Evolutionary conservation across 2,329 filamentous ascomycete species (phyloP).

Genomic region (Gnomoniopsis smithogilvyi): DNA sequence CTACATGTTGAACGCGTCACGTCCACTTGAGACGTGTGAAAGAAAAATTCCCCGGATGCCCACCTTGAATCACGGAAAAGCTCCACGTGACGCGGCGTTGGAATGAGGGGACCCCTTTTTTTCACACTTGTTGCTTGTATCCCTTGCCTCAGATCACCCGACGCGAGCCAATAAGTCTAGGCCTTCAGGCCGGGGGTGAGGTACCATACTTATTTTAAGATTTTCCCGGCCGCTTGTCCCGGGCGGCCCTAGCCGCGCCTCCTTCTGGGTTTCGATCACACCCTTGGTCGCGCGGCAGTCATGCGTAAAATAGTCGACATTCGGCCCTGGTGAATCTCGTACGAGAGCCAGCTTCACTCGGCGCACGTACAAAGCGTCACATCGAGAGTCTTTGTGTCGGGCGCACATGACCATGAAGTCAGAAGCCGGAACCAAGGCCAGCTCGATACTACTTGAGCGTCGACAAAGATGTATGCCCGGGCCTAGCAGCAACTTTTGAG

Average conservation of each 20-base stretch:
- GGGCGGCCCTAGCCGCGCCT: conserved; percentile 3
- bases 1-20: not conserved
- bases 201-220: not conserved
- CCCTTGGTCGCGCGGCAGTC: not conserved
- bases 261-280: not conserved
- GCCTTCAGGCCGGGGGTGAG: not conserved
- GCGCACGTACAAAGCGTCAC: not conserved
- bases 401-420: no score
- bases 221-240: not conserved
- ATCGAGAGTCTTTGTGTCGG: no score
- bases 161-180: not conserved
- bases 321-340: not conserved
- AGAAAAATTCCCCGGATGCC: not conserved
- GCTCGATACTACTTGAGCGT: no score
- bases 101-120: not conserved
- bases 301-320: not conserved
- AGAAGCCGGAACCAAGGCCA: no score
- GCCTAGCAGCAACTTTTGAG: no score
- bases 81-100: not conserved
- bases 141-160: not conserved
- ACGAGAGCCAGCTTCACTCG: not conserved
- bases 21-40: not conserved
- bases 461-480: no score
- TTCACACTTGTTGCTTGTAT: not conserved
- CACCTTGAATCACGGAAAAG: not conserved